Conservation (phyloP, 805 yeast species). For the Candida xiaguanensis region DNA sequence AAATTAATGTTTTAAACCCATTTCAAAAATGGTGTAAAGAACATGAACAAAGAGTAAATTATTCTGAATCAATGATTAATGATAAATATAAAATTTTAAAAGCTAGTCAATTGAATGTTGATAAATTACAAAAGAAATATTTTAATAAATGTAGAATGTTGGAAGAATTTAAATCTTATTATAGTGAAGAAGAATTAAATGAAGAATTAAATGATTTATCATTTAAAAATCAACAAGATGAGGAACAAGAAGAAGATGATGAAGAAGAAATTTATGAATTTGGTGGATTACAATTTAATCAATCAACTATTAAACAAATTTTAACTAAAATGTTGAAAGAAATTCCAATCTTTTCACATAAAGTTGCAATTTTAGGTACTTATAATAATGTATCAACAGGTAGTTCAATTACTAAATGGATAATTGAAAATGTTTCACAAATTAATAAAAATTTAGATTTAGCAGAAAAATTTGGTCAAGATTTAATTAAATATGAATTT, state of each 20-base stretch:
- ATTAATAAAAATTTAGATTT: conserved; percentile 47
- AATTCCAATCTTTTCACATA: conserved; percentile 52
- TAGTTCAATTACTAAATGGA: conserved; percentile 56
- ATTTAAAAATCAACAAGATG: conserved; percentile 4
- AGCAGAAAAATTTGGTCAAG: conserved; percentile 76
- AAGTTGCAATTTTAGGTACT: conserved; percentile 67
- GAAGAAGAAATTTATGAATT: conserved; percentile 25
- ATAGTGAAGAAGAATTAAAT: conserved; percentile 40
- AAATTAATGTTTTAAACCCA: conserved; percentile 60
- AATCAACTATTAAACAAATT: conserved; percentile 30
- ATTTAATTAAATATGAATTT: conserved; percentile 57
- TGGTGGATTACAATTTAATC: conserved; percentile 28
- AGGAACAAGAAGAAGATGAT: conserved; percentile 14
- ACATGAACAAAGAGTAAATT: conserved; percentile 63
- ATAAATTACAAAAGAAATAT: conserved; percentile 60
- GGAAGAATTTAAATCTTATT: conserved; percentile 57
- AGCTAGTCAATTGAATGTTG: conserved; percentile 44
- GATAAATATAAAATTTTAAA: conserved; percentile 52
- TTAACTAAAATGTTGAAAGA: conserved; percentile 27
- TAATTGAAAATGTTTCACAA: conserved; percentile 42
- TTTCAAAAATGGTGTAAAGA: conserved; percentile 72
- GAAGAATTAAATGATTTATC: conserved; percentile 25
- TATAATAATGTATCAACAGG: conserved; percentile 64
- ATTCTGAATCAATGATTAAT: conserved; percentile 51
- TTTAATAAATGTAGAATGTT: conserved; percentile 73